Evolutionary conservation across 1,284 basidiomycete species (phyloP).

Genomic region (Apiotrichum domesticum): DNA sequence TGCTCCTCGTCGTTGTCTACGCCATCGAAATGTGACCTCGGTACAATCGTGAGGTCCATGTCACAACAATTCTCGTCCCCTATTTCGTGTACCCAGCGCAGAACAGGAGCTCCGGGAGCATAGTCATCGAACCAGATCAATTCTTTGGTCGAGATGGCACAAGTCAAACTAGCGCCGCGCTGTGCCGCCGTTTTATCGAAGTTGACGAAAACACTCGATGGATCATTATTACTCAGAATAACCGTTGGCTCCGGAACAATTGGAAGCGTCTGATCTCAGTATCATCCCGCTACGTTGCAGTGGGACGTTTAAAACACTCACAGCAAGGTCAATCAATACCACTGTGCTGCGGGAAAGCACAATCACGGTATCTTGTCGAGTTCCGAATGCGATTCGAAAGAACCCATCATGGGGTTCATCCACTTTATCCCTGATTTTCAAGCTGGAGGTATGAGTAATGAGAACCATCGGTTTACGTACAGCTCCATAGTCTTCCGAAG

Average conservation of each 20-base stretch:
- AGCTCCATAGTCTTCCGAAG: conserved; percentile 1
- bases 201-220: conserved; percentile 21
- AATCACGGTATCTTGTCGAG: conserved; percentile 23
- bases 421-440: conserved; percentile 20
- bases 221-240: background rate
- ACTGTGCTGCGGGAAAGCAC: conserved; percentile 24
- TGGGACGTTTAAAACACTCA: conserved; percentile 1
- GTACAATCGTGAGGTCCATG: conserved; percentile 16
- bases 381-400: conserved; percentile 32
- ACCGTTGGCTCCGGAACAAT: background rate
- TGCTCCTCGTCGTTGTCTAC: background rate
- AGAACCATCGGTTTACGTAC: conserved; percentile 10
- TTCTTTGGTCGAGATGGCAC: conserved; percentile 27
- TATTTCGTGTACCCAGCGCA: conserved; percentile 33
- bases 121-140: conserved; percentile 35
- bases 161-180: conserved; percentile 15
- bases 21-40: too few species aligned
- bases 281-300: background rate
- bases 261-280: background rate
- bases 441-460: too few species aligned
- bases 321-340: conserved; percentile 25
- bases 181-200: conserved; percentile 25
- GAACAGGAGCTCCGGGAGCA: background rate
- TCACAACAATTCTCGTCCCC: conserved; percentile 15
- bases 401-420: conserved; percentile 22